phyloP scores from a whole-genome alignment of 495 filamentous ascomycete genomes.

The Hyaloscypha bicolor region DNA sequence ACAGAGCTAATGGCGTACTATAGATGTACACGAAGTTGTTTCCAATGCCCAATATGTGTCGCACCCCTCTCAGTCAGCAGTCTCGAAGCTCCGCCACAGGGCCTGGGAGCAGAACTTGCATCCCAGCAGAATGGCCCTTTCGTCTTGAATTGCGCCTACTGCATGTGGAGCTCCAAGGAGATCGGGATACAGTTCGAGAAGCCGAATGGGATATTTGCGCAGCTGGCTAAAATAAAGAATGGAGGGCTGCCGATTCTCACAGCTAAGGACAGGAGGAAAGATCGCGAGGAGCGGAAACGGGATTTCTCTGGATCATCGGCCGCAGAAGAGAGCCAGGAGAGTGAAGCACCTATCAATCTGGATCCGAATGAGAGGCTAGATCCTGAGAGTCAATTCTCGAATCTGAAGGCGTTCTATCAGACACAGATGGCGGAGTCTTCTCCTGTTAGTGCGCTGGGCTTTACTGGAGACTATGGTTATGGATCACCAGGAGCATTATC shows the following conservation, averaged over 20 bases:
- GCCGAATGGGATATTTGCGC: conserved; percentile 78
- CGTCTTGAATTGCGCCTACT: conserved; percentile 84
- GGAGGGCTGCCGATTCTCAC: conserved; percentile 46
- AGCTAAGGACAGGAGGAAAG: conserved; percentile 37
- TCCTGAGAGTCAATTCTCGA: conserved; percentile 47
- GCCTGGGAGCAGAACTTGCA: conserved; percentile 42
- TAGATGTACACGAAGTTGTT: conserved; percentile 93
- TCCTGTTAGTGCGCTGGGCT: conserved; percentile 53
- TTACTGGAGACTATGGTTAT: conserved; percentile 64
- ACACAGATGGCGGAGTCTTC: conserved; percentile 65
- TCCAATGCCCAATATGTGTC: conserved; percentile 90
- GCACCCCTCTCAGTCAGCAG: conserved; percentile 74
- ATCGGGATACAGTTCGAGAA: conserved; percentile 91
- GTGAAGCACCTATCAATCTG: conserved; percentile 10
- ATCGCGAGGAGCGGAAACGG: conserved; percentile 44
- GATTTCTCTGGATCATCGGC: conserved; percentile 13
- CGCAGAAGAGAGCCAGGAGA: neutral
- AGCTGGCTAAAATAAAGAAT: conserved; percentile 66
- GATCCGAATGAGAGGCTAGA: conserved; percentile 35
- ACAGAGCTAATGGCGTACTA: neutral
- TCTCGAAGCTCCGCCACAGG: conserved; percentile 46
- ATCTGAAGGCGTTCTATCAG: conserved; percentile 67
- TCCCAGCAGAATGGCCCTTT: conserved; percentile 59
- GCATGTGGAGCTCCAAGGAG: conserved; percentile 87
- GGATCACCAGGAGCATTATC: conserved; percentile 77